These are phyloP conservation scores for Podospora pseudocomata DNA, from an alignment of 495 filamentous ascomycete genomes.

Conservation along the genomic window DNA sequence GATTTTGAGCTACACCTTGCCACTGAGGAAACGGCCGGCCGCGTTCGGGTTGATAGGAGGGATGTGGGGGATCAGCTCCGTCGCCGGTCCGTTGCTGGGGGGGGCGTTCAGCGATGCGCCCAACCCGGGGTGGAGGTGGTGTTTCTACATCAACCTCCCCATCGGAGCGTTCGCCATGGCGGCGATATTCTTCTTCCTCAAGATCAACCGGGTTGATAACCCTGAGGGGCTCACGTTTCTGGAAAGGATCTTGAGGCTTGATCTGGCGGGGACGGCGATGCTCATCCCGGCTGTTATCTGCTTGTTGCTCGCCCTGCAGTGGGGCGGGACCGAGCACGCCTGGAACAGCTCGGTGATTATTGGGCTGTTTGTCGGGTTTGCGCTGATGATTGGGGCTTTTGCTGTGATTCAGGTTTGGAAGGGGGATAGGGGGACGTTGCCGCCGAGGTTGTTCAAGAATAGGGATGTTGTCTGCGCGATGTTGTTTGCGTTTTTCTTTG, in stretches of 20 bases:
- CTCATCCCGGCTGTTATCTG: slow-evolving; percentile 53
- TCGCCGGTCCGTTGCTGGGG: slow-evolving; percentile 43
- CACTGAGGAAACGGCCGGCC: slow-evolving; percentile 63
- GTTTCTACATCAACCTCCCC: slow-evolving; percentile 60
- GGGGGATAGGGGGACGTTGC: slow-evolving; percentile 53
- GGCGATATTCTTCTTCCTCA: slow-evolving; percentile 52
- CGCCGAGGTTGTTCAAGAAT: slow-evolving; percentile 54
- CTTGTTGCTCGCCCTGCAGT: slow-evolving; percentile 62
- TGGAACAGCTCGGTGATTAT: slow-evolving; percentile 48
- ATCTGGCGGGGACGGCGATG: slow-evolving; percentile 48
- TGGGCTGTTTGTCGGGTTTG: slow-evolving; percentile 48
- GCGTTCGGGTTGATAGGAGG: slow-evolving; percentile 75
- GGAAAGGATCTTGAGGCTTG: slow-evolving; percentile 47
- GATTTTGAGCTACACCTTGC: slow-evolving; percentile 66
- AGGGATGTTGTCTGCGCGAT: slow-evolving; percentile 52
- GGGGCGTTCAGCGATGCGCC: slow-evolving; percentile 47
- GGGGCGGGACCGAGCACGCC: slow-evolving; percentile 53
- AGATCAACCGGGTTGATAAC: slow-evolving; percentile 37
- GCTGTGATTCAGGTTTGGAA: slow-evolving; percentile 49
- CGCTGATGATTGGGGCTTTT: slow-evolving; percentile 47
- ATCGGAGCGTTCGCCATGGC: slow-evolving; percentile 57
- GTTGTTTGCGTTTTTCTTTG: slow-evolving; percentile 57
- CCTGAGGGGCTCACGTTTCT: slow-evolving; percentile 31
- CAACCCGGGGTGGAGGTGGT: slow-evolving; percentile 51
- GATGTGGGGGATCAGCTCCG: slow-evolving; percentile 75